Conservation (phyloP, 2,329 filamentous ascomycete genomes). For the Zasmidium cellare region DNA sequence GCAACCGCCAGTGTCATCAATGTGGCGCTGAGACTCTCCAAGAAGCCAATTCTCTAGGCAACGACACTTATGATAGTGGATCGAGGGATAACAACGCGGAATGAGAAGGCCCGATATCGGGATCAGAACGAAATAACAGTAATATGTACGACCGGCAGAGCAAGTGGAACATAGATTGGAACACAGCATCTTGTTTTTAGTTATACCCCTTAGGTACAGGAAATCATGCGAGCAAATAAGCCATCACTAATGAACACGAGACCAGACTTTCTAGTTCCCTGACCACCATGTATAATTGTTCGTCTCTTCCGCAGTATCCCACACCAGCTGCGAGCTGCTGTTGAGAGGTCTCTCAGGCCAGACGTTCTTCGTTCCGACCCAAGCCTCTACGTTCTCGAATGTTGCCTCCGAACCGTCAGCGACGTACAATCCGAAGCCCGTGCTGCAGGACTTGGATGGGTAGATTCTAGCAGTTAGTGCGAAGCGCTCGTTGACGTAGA, state of each 20-base stretch:
- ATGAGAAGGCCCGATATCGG: neutral
- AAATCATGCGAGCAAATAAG: neutral
- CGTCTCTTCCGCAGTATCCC: slow-evolving; percentile 45
- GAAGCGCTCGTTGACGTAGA: slow-evolving; percentile 49
- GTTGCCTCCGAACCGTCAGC: slow-evolving; percentile 37
- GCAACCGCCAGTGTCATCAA: slow-evolving; percentile 31
- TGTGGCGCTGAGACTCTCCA: slow-evolving; percentile 28
- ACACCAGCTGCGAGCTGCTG: slow-evolving; percentile 43
- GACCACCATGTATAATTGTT: slow-evolving; percentile 50
- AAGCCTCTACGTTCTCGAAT: slow-evolving; percentile 40
- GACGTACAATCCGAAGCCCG: slow-evolving; percentile 45
- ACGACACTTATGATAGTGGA: too few species aligned
- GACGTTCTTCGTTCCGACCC: slow-evolving; percentile 40
- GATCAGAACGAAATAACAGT: neutral
- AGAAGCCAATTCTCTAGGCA: slow-evolving; percentile 22
- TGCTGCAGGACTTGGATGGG: slow-evolving; percentile 45
- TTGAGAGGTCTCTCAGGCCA: slow-evolving; percentile 45
- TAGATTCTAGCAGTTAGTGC: slow-evolving; percentile 47
- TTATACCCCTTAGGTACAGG: neutral
- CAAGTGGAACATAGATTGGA: neutral
- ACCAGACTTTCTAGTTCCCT: slow-evolving; percentile 29
- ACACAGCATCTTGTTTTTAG: neutral
- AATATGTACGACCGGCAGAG: neutral
- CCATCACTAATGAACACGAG: neutral
- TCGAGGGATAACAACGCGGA: too few species aligned